Percentiles rank a stretch among this genome's conserved stretches.
phyloP scores from a whole-genome alignment of 2,329 filamentous ascomycete species.

The Plectosphaerella plurivora region DNA sequence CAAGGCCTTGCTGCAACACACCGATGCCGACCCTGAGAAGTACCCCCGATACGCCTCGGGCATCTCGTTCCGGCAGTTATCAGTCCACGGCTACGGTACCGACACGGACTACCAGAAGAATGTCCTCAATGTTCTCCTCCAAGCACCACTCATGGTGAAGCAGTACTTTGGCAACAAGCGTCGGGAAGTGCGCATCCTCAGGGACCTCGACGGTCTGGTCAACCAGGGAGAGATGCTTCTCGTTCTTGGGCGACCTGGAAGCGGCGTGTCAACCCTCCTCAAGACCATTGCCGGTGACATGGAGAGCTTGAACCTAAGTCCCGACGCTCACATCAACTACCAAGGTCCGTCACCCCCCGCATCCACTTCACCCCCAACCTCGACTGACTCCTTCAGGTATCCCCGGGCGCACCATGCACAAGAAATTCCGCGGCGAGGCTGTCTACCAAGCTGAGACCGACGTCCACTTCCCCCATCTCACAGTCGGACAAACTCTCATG shows the following conservation, averaged over 20 bases:
- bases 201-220: slow-evolving; percentile 47
- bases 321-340: slow-evolving; percentile 43
- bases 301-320: slow-evolving; percentile 42
- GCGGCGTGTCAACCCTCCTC: slow-evolving; percentile 52
- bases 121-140: slow-evolving; percentile 21
- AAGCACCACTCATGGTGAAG: slow-evolving; percentile 13
- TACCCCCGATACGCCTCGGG: slow-evolving; percentile 31
- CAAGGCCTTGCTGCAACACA: slow-evolving; percentile 37
- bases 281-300: slow-evolving; percentile 52
- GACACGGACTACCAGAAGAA: slow-evolving; percentile 29
- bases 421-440: slow-evolving; percentile 47
- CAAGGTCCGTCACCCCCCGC: slow-evolving; percentile 30
- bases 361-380: background rate
- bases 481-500: slow-evolving; percentile 57
- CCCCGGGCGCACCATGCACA: slow-evolving; percentile 27
- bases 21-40: slow-evolving; percentile 25
- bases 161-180: slow-evolving; percentile 16
- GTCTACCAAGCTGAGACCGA: slow-evolving; percentile 64
- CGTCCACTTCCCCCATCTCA: slow-evolving; percentile 61
- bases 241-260: slow-evolving; percentile 46
- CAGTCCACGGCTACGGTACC: slow-evolving; percentile 30
- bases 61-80: slow-evolving; percentile 31
- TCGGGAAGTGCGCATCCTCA: slow-evolving; percentile 43
- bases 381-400: slow-evolving; percentile 12
- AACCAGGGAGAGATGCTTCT: slow-evolving; percentile 30